phyloP scores from a whole-genome alignment of 768 basidiomycete species.

The Tricholoma bakamatsutake region DNA sequence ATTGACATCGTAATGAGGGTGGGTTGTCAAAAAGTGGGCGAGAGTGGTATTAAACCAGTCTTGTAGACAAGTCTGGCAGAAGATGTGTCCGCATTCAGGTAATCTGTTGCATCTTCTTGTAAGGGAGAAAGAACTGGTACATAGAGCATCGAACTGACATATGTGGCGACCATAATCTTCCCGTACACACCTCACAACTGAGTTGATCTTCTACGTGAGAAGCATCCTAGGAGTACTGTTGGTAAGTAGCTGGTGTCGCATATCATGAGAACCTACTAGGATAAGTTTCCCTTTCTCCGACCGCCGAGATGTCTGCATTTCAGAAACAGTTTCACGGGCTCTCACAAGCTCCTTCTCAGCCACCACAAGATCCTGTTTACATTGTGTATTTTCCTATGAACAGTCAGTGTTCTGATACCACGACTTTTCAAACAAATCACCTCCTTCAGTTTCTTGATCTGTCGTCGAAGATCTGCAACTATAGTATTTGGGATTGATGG shows the following conservation, averaged over 20 bases:
- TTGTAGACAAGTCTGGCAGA: constrained; percentile 56
- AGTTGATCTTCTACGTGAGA: constrained; percentile 45
- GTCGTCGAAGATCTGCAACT: constrained; percentile 29
- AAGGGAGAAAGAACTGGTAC: not conserved
- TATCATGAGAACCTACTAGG: constrained; percentile 19
- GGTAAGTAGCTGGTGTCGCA: not conserved
- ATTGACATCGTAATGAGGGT: constrained; percentile 40
- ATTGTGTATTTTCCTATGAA: constrained; percentile 27
- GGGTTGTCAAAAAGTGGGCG: constrained; percentile 37
- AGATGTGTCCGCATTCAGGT: constrained; percentile 63
- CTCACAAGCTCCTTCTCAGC: constrained; percentile 14
- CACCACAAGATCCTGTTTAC: constrained; percentile 24
- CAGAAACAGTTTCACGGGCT: constrained; percentile 21
- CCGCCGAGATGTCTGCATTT: constrained; percentile 19
- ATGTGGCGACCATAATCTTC: constrained; percentile 61
- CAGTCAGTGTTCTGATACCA: not conserved
- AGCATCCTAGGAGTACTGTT: constrained; percentile 28
- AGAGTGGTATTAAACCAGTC: constrained; percentile 49
- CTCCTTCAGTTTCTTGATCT: constrained; percentile 38
- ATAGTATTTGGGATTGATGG: constrained; percentile 9
- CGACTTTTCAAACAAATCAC: constrained; percentile 21
- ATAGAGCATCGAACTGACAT: constrained; percentile 42
- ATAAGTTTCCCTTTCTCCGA: constrained; percentile 25
- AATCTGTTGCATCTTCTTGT: constrained; percentile 33
- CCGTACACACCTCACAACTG: constrained; percentile 60